Evolutionary conservation across 768 basidiomycete genomes (phyloP).

Genomic region (Mycena indigotica): DNA sequence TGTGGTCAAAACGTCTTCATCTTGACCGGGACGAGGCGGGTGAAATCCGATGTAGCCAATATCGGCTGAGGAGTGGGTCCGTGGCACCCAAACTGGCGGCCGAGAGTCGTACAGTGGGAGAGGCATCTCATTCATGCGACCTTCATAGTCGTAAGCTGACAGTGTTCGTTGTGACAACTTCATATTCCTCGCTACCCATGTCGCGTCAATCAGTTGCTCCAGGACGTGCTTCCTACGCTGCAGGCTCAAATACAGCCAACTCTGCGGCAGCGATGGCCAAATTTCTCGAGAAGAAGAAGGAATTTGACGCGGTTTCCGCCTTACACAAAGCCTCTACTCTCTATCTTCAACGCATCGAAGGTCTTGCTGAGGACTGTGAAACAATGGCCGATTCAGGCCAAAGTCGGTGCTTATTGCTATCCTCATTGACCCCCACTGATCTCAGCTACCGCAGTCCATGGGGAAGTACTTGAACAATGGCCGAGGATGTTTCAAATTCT

Average conservation of each 20-base stretch:
- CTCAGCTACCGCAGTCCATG: slow-evolving; percentile 53
- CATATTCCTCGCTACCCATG: slow-evolving; percentile 31
- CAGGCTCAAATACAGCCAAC: slow-evolving; percentile 38
- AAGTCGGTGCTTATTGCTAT: slow-evolving; percentile 41
- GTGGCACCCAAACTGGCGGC: slow-evolving; percentile 76
- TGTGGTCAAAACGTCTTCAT: slow-evolving; percentile 73
- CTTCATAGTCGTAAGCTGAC: slow-evolving; percentile 27
- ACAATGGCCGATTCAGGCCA: slow-evolving; percentile 77
- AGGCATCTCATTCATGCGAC: slow-evolving; percentile 5
- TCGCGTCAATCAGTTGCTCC: slow-evolving; percentile 58
- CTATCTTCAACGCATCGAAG: slow-evolving; percentile 69
- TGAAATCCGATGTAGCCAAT: slow-evolving; percentile 77
- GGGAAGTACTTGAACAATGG: slow-evolving; percentile 79
- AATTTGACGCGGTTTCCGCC: slow-evolving; percentile 73
- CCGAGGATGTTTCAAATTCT: slow-evolving; percentile 82
- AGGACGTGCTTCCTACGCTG: slow-evolving; percentile 51
- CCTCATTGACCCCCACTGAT: not conserved
- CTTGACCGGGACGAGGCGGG: slow-evolving; percentile 73
- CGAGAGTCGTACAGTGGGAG: slow-evolving; percentile 63
- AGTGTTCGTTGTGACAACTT: not conserved
- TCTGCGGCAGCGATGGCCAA: slow-evolving; percentile 55
- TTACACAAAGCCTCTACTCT: slow-evolving; percentile 64
- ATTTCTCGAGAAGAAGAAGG: slow-evolving; percentile 78
- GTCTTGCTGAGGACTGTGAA: slow-evolving; percentile 70
- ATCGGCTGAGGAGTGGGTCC: slow-evolving; percentile 65